Conservation (phyloP, 1,284 basidiomycete genomes). For the Leccinum pachyderme region DNA sequence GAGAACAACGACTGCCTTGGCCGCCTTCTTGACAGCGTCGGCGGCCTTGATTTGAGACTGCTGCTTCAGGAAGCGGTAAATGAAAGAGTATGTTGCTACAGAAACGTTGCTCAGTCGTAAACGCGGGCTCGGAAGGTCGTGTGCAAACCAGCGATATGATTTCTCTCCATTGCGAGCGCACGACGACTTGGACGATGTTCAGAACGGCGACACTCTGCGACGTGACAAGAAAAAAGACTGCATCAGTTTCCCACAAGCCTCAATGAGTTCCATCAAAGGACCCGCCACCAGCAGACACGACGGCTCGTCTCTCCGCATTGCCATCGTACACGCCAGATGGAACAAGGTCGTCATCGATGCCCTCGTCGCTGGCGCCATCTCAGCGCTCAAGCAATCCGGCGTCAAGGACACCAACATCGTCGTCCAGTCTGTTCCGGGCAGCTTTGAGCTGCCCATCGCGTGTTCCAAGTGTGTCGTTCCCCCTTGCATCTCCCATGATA, state of each 20-base stretch:
- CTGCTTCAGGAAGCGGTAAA: slow-evolving; percentile 68
- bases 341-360: slow-evolving; percentile 85
- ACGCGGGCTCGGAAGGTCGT: neutral
- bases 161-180: slow-evolving; percentile 41
- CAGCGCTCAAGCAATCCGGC: slow-evolving; percentile 78
- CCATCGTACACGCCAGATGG: slow-evolving; percentile 94
- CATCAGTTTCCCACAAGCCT: slow-evolving; percentile 23
- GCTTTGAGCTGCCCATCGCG: slow-evolving; percentile 90
- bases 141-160: slow-evolving; percentile 44
- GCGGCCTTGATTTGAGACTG: slow-evolving; percentile 64
- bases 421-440: slow-evolving; percentile 90
- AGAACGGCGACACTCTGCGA: neutral
- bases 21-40: slow-evolving; percentile 63
- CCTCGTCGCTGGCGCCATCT: slow-evolving; percentile 74
- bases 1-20: slow-evolving; percentile 53
- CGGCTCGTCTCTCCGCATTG: slow-evolving; percentile 77
- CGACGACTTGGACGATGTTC: neutral
- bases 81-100: slow-evolving; percentile 67
- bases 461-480: slow-evolving; percentile 61
- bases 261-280: slow-evolving; percentile 75
- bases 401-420: slow-evolving; percentile 91
- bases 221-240: neutral
- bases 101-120: slow-evolving; percentile 12
- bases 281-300: slow-evolving; percentile 65
- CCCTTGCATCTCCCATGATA: neutral